phyloP scores from a whole-genome alignment of 345 rosid genomes.

The Boechera divaricarpa region DNA sequence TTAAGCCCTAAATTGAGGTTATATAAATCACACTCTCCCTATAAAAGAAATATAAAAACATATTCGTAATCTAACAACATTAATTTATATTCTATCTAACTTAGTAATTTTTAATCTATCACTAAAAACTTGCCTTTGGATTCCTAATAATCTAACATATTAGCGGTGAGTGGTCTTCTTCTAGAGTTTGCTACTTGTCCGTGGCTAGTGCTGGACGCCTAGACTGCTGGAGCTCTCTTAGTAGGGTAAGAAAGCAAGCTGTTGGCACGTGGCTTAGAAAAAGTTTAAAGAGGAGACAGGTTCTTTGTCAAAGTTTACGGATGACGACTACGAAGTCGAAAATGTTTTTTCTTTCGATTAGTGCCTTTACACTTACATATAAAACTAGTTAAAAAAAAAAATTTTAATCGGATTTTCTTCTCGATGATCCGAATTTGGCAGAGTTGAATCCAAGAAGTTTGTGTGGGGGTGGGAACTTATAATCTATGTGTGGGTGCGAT shows the following conservation, averaged over 20 bases:
- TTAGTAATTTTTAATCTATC: neutral
- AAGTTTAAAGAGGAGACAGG: neutral
- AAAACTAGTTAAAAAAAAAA: neutral
- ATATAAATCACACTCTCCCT: no score
- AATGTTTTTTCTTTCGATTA: slow-evolving; percentile 4
- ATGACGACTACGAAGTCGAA: neutral
- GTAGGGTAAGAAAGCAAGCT: slow-evolving; percentile 5
- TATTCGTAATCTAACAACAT: no score
- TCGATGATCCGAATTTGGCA: neutral
- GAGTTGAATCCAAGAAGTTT: neutral
- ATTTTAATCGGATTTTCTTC: neutral
- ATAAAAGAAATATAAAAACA: no score
- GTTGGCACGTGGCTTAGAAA: slow-evolving; percentile 20
- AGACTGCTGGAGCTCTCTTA: slow-evolving; percentile 18
- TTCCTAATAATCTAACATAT: neutral
- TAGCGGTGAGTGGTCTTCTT: neutral
- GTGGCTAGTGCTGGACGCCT: neutral
- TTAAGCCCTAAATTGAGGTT: no score
- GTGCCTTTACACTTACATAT: neutral
- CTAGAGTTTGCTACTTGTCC: slow-evolving; percentile 1
- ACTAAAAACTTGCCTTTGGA: neutral
- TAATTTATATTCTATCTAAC: no score
- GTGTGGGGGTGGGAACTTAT: neutral
- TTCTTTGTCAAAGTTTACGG: neutral
- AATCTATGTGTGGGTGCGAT: neutral